A percentile compares a stretch with the other conserved stretches of the same genome.
phyloP scores from a whole-genome alignment of 345 rosid genomes.

The Populus nigra region DNA sequence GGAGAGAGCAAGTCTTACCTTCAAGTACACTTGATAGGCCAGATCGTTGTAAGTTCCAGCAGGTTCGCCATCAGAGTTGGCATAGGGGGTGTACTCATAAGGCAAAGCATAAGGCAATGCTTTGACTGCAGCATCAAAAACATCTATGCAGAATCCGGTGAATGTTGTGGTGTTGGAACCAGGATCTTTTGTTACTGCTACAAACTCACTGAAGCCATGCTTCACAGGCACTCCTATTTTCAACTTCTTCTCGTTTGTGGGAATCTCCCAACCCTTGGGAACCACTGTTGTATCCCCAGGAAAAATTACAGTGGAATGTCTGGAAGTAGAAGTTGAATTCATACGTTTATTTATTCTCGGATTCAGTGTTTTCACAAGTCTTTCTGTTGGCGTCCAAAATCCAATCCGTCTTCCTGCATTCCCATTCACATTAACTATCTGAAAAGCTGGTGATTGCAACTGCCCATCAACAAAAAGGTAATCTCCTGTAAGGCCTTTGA shows the following conservation, averaged over 20 bases:
- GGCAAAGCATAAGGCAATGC: constrained; percentile 13
- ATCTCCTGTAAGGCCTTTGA: constrained; percentile 40
- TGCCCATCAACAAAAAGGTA: constrained; percentile 30
- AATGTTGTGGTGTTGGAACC: not conserved
- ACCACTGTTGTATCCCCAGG: constrained; percentile 9
- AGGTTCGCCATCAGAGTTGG: constrained; percentile 3
- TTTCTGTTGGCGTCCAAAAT: constrained; percentile 32
- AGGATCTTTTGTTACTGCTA: constrained; percentile 14
- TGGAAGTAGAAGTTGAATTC: not conserved
- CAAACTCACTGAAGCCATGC: constrained; percentile 30
- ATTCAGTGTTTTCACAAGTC: constrained; percentile 2
- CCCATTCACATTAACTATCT: constrained; percentile 37
- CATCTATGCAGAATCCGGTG: constrained; percentile 35
- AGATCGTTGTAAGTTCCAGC: constrained; percentile 30
- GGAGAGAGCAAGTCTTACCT: constrained; percentile 6
- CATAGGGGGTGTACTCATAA: constrained; percentile 20
- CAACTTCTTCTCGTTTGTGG: constrained; percentile 21
- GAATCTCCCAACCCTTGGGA: constrained; percentile 28
- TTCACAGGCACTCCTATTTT: constrained; percentile 38
- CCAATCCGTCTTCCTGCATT: constrained; percentile 26
- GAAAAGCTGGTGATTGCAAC: constrained; percentile 22
- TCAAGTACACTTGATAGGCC: constrained; percentile 8
- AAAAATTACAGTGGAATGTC: constrained; percentile 17
- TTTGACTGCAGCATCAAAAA: constrained; percentile 34
- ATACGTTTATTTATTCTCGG: not conserved